Conservation (phyloP, 2,329 filamentous ascomycete species). For the Penicillium sp. region DNA sequence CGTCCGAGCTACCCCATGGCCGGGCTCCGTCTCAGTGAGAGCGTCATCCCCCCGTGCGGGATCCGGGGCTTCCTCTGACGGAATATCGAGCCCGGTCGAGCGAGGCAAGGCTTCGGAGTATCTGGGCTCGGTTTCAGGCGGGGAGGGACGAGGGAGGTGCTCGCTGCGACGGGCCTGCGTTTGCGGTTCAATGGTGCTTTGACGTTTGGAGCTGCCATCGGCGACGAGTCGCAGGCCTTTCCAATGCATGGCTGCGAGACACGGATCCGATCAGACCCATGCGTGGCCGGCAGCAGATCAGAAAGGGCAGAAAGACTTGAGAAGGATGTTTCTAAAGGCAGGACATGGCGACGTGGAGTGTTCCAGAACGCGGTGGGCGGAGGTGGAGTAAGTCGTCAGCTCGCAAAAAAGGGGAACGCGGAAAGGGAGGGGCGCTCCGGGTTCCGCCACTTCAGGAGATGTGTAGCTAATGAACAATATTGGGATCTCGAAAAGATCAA, state of each 20-base stretch:
- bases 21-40: constrained; percentile 12
- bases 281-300: constrained; percentile 10
- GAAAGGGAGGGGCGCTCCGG: constrained; percentile 8
- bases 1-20: constrained; percentile 15
- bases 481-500: background rate
- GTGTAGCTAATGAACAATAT: background rate
- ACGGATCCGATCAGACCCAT: constrained; percentile 19
- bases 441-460: background rate
- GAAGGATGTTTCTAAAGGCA: constrained; percentile 3
- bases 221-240: constrained; percentile 38
- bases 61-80: constrained; percentile 13
- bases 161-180: constrained; percentile 36
- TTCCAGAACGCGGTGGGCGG: constrained; percentile 26
- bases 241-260: constrained; percentile 40
- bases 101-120: constrained; percentile 38
- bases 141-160: constrained; percentile 35
- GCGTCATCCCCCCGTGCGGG: constrained; percentile 11
- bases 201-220: constrained; percentile 36
- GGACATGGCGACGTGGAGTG: constrained; percentile 21
- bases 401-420: constrained; percentile 26
- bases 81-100: constrained; percentile 17
- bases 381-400: constrained; percentile 24
- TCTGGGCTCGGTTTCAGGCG: constrained; percentile 31
- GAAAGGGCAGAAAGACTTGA: background rate
- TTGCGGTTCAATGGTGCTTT: constrained; percentile 31